Percentiles rank a stretch among this genome's conserved stretches.
Evolutionary conservation across 2,329 filamentous ascomycete species (phyloP).

Genomic region (Neoascochyta sp.): DNA sequence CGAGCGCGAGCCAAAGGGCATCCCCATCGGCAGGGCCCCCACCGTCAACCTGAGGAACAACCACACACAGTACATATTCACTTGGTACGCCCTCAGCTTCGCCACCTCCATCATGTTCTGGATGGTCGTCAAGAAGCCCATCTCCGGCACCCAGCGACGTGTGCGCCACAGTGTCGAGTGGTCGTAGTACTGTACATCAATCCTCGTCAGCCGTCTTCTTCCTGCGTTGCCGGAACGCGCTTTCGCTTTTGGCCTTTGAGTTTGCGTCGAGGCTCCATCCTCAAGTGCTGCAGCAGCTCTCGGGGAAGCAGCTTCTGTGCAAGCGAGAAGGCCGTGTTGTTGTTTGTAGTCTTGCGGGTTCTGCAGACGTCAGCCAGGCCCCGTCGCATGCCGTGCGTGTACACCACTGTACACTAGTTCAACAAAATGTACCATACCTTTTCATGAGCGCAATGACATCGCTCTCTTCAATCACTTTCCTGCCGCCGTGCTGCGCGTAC

Average conservation of each 20-base stretch:
- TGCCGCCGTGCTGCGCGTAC: conserved; percentile 76
- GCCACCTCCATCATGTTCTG: conserved; percentile 94
- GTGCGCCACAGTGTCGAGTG: conserved; percentile 74
- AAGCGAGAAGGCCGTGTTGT: conserved; percentile 77
- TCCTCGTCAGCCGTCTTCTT: conserved; percentile 44
- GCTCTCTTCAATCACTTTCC: conserved; percentile 80
- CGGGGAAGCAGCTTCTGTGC: conserved; percentile 77
- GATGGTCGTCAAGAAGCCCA: conserved; percentile 87
- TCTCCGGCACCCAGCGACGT: conserved; percentile 66
- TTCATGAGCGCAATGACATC: conserved; percentile 80
- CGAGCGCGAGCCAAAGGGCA: conserved; percentile 72
- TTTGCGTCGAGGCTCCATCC: conserved; percentile 55
- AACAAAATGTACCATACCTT: conserved; percentile 56
- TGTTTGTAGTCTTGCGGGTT: conserved; percentile 62
- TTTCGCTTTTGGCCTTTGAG: conserved; percentile 45
- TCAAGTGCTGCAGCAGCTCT: conserved; percentile 77
- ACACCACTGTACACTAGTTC: conserved; percentile 15
- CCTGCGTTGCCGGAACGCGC: conserved; percentile 41
- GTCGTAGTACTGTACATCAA: conserved; percentile 46
- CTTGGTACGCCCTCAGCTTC: conserved; percentile 83
- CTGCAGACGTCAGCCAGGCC: conserved; percentile 11
- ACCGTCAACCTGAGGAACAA: conserved; percentile 95
- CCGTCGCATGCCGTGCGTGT: too few relatives aligned
- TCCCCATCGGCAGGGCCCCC: conserved; percentile 82
- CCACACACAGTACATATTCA: conserved; percentile 97